Percentiles rank a stretch among this genome's conserved stretches.
Evolutionary conservation across 208 protist species (phyloP).

Genomic region (Trypanosoma mega): DNA sequence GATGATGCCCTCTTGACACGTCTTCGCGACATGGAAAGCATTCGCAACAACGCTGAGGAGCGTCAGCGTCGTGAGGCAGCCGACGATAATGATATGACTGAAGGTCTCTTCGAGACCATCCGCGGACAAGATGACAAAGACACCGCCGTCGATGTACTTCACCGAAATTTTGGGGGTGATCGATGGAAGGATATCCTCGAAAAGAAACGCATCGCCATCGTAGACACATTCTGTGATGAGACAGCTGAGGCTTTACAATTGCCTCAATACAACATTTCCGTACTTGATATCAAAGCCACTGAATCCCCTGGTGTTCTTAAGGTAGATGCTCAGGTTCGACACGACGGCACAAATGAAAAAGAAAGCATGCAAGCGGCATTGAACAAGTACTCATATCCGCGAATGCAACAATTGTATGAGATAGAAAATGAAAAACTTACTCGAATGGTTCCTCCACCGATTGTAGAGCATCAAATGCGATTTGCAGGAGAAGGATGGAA

Average conservation of each 20-base stretch:
- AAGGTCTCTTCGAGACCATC: slow-evolving; percentile 52
- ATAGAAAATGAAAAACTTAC: slow-evolving; percentile 31
- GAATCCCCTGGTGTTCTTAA: slow-evolving; percentile 39
- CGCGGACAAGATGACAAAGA: slow-evolving; percentile 9
- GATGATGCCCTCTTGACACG: slow-evolving; percentile 51
- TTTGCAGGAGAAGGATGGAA: slow-evolving; percentile 55
- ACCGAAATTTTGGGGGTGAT: slow-evolving; percentile 47
- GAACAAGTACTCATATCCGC: slow-evolving; percentile 42
- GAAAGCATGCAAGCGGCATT: slow-evolving; percentile 37
- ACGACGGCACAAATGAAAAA: slow-evolving; percentile 42
- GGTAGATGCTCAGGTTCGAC: slow-evolving; percentile 49
- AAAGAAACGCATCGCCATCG: slow-evolving; percentile 51
- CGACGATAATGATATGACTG: slow-evolving; percentile 29
- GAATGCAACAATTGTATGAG: slow-evolving; percentile 54
- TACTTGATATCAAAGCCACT: slow-evolving; percentile 30
- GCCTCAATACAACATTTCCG: slow-evolving; percentile 45
- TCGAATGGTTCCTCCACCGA: slow-evolving; percentile 5
- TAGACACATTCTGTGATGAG: slow-evolving; percentile 66
- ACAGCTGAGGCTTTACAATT: slow-evolving; percentile 51
- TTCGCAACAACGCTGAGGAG: slow-evolving; percentile 28
- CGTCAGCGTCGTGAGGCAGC: slow-evolving; percentile 9
- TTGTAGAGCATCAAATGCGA: slow-evolving; percentile 44
- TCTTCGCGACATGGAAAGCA: slow-evolving; percentile 25
- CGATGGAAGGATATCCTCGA: slow-evolving; percentile 68
- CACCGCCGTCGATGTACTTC: slow-evolving; percentile 16